Conservation (phyloP, 345 rosid genomes). For the Syzygium grande region DNA sequence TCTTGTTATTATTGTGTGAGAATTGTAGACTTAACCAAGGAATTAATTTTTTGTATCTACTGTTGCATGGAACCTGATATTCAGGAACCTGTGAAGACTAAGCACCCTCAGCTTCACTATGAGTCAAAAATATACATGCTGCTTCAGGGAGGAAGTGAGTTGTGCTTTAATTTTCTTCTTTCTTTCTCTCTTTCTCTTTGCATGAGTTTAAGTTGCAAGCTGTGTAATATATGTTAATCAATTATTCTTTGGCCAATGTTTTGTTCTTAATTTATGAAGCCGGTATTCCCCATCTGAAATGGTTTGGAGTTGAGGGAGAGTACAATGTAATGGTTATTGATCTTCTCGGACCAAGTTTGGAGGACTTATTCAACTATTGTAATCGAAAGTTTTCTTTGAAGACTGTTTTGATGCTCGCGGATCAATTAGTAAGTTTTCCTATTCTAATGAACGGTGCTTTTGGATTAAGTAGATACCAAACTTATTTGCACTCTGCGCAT, state of each 20-base stretch:
- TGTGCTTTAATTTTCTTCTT: background rate
- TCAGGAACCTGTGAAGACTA: slow-evolving; percentile 84
- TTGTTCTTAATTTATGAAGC: slow-evolving; percentile 26
- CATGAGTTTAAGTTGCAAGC: background rate
- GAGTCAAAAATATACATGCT: slow-evolving; percentile 84
- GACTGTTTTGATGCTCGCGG: slow-evolving; percentile 90
- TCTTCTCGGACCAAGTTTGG: slow-evolving; percentile 93
- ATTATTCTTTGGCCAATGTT: background rate
- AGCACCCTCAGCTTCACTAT: slow-evolving; percentile 86
- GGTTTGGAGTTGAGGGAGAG: slow-evolving; percentile 90
- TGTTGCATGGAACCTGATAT: background rate
- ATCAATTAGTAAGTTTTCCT: slow-evolving; percentile 61
- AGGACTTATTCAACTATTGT: slow-evolving; percentile 84
- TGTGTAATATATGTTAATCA: background rate
- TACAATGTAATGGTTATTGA: slow-evolving; percentile 86
- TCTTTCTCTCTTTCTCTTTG: background rate
- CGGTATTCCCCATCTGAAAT: slow-evolving; percentile 85
- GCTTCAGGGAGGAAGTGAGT: slow-evolving; percentile 95
- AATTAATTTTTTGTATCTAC: background rate
- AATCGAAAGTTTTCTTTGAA: slow-evolving; percentile 68
- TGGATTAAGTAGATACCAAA: background rate
- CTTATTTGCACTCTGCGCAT: background rate
- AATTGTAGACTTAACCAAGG: background rate
- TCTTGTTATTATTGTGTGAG: background rate
- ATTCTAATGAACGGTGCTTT: background rate